Conservation (phyloP, 2,329 filamentous ascomycete species). For the Exophiala aquamarina region DNA sequence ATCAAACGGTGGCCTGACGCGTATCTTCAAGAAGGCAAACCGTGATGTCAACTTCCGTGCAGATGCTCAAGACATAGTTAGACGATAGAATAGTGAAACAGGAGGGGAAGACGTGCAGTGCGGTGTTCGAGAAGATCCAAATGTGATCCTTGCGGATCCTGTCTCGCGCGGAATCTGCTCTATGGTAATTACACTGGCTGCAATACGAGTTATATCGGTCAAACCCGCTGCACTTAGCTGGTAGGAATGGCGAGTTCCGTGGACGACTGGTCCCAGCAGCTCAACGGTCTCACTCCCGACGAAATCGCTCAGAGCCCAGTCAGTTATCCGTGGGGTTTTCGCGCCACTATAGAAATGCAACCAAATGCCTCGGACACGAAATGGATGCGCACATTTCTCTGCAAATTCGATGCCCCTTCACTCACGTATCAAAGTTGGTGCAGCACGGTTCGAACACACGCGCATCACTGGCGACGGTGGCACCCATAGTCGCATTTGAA, state of each 20-base stretch:
- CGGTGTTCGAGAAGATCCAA: neutral
- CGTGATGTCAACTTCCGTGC: neutral
- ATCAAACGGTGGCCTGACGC: neutral
- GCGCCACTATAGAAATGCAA: neutral
- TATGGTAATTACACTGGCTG: neutral
- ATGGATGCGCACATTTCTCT: neutral
- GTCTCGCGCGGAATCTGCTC: neutral
- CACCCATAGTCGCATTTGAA: conserved; percentile 9
- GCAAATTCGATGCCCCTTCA: neutral
- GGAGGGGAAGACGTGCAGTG: neutral
- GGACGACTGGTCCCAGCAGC: neutral
- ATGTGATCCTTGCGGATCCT: neutral
- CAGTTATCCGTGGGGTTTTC: neutral
- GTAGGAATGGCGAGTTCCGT: neutral
- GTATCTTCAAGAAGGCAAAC: neutral
- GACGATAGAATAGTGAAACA: neutral
- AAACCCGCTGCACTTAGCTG: neutral
- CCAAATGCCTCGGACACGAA: neutral
- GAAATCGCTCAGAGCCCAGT: neutral
- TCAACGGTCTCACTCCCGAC: neutral
- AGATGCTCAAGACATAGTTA: neutral
- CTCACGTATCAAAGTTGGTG: neutral
- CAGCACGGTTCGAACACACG: conserved; percentile 5
- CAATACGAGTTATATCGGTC: neutral
- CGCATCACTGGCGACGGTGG: conserved; percentile 4